These are phyloP conservation scores for Mimosa bimucronata DNA, from an alignment of 306 rosid genomes.

Conservation along the genomic window DNA sequence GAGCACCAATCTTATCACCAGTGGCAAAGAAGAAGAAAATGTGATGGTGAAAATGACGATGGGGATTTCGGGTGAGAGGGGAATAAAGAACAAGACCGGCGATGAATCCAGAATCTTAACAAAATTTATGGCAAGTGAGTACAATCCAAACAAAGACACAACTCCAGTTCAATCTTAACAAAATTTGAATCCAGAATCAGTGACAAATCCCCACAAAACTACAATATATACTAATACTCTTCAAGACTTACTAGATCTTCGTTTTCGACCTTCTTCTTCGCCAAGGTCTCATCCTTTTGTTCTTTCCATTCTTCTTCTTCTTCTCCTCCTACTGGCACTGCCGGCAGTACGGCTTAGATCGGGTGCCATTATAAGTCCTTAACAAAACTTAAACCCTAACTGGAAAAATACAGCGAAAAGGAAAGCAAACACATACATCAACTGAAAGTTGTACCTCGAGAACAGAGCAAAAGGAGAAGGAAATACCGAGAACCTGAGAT, in stretches of 20 bases:
- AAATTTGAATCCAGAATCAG: not conserved
- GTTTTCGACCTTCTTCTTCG: constrained; percentile 84
- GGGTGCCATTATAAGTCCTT: constrained; percentile 62
- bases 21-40: no score
- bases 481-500: not conserved
- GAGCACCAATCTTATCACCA: constrained; percentile 93
- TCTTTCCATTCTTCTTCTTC: no score
- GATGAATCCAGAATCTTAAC: no score
- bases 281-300: constrained; percentile 63
- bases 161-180: no score
- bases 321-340: constrained; percentile 62
- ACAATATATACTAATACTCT: not conserved
- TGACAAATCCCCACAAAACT: not conserved
- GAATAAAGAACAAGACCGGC: no score
- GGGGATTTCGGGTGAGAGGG: no score
- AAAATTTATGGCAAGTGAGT: no score
- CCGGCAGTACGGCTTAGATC: constrained; percentile 65
- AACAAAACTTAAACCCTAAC: constrained; percentile 47
- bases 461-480: not conserved
- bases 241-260: constrained; percentile 81
- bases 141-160: no score
- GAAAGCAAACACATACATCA: not conserved
- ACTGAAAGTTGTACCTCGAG: not conserved
- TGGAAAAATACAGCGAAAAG: not conserved
- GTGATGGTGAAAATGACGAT: no score